Conservation (phyloP, 2,329 filamentous ascomycete species). For the Hypoxylon sp. region DNA sequence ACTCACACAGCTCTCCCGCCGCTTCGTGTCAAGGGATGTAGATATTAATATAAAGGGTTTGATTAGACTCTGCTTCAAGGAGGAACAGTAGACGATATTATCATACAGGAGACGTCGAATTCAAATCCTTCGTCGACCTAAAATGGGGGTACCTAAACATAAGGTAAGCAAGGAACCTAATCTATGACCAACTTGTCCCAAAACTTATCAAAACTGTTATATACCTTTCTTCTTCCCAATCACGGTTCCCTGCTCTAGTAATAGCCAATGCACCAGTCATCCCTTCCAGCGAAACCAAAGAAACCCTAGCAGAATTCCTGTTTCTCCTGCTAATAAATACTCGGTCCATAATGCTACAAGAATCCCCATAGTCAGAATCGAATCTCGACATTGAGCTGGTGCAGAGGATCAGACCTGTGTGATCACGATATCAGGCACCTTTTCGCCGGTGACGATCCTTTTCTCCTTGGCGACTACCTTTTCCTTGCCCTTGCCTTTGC, state of each 20-base stretch:
- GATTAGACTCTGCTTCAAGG: background rate
- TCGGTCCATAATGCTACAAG: background rate
- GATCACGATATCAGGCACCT: slow-evolving; percentile 16
- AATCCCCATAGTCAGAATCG: background rate
- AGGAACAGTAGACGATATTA: background rate
- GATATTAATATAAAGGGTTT: background rate
- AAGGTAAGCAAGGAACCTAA: background rate
- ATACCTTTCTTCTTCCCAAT: background rate
- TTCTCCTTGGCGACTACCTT: background rate
- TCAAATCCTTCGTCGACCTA: slow-evolving; percentile 7
- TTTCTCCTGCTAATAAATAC: background rate
- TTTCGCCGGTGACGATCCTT: background rate
- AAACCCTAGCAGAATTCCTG: background rate
- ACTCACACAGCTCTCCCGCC: background rate
- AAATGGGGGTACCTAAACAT: background rate
- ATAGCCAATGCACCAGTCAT: background rate
- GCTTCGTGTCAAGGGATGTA: background rate
- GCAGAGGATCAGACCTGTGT: background rate
- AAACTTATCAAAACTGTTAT: background rate
- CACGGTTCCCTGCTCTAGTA: background rate
- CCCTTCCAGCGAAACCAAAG: background rate
- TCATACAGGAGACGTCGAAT: slow-evolving; percentile 9
- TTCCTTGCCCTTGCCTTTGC: slow-evolving; percentile 1
- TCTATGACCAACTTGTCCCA: slow-evolving; percentile 6
- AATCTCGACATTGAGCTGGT: background rate